Conservation (phyloP, 208 protist species). For the Trypanosoma platydactyli region DNA sequence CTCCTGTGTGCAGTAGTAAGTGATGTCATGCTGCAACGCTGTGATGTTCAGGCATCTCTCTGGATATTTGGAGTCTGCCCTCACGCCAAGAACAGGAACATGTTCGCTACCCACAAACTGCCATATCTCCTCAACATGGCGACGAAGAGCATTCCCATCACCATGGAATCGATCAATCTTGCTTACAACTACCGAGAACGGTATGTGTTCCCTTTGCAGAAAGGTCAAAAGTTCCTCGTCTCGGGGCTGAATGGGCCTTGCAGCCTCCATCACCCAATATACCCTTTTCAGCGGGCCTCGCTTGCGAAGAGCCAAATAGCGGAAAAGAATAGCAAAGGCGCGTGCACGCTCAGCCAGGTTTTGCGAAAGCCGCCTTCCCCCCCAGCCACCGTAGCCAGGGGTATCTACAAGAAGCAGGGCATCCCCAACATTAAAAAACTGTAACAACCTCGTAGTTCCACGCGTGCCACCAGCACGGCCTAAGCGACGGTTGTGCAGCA, state of each 20-base stretch:
- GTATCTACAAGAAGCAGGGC: constrained; percentile 85
- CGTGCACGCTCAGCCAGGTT: constrained; percentile 47
- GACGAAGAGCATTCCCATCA: constrained; percentile 11
- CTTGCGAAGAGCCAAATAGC: constrained; percentile 83
- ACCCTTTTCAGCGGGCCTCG: constrained; percentile 73
- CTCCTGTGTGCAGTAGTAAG: constrained; percentile 67
- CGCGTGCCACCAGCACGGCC: constrained; percentile 43
- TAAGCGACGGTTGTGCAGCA: constrained; percentile 77
- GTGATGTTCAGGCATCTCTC: constrained; percentile 61
- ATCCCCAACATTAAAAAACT: constrained; percentile 92
- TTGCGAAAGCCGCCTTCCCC: constrained; percentile 42
- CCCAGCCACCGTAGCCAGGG: constrained; percentile 88
- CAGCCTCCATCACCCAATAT: constrained; percentile 85
- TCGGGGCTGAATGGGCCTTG: constrained; percentile 54
- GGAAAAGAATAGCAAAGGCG: constrained; percentile 82
- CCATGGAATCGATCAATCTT: constrained; percentile 74
- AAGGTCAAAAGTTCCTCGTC: constrained; percentile 83
- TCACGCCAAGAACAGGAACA: constrained; percentile 73
- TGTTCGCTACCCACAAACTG: constrained; percentile 67
- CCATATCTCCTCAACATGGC: constrained; percentile 52
- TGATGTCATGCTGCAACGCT: constrained; percentile 79
- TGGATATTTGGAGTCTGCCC: constrained; percentile 53
- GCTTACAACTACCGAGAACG: constrained; percentile 79
- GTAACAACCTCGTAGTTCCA: constrained; percentile 75
- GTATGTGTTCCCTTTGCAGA: constrained; percentile 65